phyloP scores from a whole-genome alignment of 169 alveolate species.

The Plasmodium cynomolgi region DNA sequence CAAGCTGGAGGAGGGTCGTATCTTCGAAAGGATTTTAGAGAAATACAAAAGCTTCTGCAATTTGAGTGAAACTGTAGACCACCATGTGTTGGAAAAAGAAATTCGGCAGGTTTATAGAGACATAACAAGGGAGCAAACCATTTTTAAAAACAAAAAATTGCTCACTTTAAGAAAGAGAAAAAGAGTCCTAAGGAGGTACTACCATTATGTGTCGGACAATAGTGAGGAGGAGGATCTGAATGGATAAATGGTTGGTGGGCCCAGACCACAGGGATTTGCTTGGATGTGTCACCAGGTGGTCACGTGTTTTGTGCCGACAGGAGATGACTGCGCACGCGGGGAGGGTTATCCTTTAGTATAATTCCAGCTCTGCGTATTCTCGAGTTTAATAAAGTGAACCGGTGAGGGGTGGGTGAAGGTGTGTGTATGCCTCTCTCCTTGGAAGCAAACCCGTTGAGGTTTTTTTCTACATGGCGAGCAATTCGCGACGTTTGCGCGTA shows the following conservation, averaged over 20 bases:
- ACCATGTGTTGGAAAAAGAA: conserved; percentile 28
- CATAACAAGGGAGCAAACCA: conserved; percentile 11
- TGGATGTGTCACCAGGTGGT: background rate
- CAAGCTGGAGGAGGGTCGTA: conserved; percentile 9
- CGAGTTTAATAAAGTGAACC: background rate
- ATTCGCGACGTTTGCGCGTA: background rate
- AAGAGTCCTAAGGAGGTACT: conserved; percentile 31
- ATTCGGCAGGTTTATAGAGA: background rate
- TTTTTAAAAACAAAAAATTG: conserved; percentile 37
- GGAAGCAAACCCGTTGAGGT: background rate
- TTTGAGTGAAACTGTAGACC: conserved; percentile 29
- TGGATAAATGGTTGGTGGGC: background rate
- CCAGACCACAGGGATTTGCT: background rate
- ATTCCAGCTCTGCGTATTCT: background rate
- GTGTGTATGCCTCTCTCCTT: background rate
- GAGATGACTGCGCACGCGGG: background rate
- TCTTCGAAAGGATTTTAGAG: conserved; percentile 21
- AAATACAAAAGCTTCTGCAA: conserved; percentile 12
- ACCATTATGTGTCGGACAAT: conserved; percentile 33
- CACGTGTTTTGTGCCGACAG: background rate
- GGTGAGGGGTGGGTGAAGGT: background rate
- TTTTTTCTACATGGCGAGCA: background rate
- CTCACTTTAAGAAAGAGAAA: conserved; percentile 16
- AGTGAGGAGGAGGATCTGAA: conserved; percentile 59
- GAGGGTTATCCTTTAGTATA: background rate